A percentile compares a stretch with the other conserved stretches of the same genome.
Evolutionary conservation across 169 alveolate species (phyloP).

Genomic region (Plasmodium gonderi): DNA sequence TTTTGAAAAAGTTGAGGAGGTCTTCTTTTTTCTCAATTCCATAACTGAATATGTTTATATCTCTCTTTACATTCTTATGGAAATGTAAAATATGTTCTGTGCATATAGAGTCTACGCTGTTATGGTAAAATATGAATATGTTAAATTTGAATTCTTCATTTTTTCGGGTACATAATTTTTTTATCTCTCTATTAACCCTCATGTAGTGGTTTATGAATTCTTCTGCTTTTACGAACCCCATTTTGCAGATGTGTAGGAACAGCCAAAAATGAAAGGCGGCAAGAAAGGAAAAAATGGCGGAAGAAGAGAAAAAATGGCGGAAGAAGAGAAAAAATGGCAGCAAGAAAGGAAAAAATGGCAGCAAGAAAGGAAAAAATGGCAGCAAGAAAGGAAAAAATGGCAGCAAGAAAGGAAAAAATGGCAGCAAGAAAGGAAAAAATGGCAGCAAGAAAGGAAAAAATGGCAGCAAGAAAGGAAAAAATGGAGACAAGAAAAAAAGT

Average conservation of each 20-base stretch:
- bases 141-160: conserved; percentile 59
- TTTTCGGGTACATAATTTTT: conserved; percentile 25
- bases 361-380: too few relatives aligned
- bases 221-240: conserved; percentile 68
- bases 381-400: too few relatives aligned
- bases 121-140: conserved; percentile 37
- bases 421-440: too few relatives aligned
- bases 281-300: too few relatives aligned
- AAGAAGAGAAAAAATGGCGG: too few relatives aligned
- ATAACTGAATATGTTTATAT: conserved; percentile 38
- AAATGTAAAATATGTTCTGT: conserved; percentile 64
- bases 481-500: too few relatives aligned
- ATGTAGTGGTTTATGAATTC: conserved; percentile 58
- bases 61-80: conserved; percentile 43
- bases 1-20: conserved; percentile 8
- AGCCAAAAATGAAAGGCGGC: not conserved
- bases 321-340: too few relatives aligned
- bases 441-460: too few relatives aligned
- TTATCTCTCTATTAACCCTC: conserved; percentile 57
- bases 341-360: too few relatives aligned
- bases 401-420: too few relatives aligned
- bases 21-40: conserved; percentile 61
- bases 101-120: conserved; percentile 45
- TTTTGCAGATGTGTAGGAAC: not conserved
- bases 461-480: too few relatives aligned